Base-by-base conservation (phyloP, 352 stramenopile genomes). In the Pseudoperonospora humuli region DNA sequence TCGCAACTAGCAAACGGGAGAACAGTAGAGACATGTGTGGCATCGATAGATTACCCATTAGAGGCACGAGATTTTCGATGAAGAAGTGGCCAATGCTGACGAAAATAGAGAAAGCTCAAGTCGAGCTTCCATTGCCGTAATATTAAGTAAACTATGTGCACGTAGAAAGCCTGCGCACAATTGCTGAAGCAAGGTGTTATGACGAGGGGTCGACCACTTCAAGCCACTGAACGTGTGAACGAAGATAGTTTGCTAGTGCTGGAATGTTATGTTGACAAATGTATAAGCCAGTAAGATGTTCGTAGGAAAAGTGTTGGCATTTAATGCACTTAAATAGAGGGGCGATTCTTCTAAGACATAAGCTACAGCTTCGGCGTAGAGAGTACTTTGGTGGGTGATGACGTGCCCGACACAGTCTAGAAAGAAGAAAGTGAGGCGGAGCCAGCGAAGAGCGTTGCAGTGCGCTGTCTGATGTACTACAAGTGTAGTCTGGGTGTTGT, bases 311-410 rank as follows among this genome's bases (percentile, higher is more conserved):
- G 35, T 57, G 39, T 65, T 10, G 39, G 50, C 50, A 39, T 58
- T 61, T 48, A 37, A 40, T 43, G 51, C 44, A 41, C 45, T 57
- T 65, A 65, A 65, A 65, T 65, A 65, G 34, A 35, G 45, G 45
- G 48, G 47, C 34, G 36, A 53, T 54, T 59, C 33, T 40, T 41
- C 2, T 18, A 24, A 37, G 34, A 32, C 46, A 48, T 56, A 61
- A 51, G 45, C 50, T 64, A 50, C n/a, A n/a, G n/a, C n/a, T n/a
- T n/a, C n/a, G 35, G 47, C 29, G 23, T 52, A 28, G 44, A 9
- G 23, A 27, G 21, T 35, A 9, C 21, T 10, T 31, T 43, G 13
- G 39, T 35, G 20, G 14, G 45, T 23, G 28, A 34, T 27, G 19
- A 34, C 38, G 9, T 20, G 21, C 39, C 36, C 28, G 28, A 39